A percentile compares a stretch with the other conserved stretches of the same genome.
Evolutionary conservation across 2,329 filamentous ascomycete genomes (phyloP).

Genomic region (Arthrobotrys entomopaga): DNA sequence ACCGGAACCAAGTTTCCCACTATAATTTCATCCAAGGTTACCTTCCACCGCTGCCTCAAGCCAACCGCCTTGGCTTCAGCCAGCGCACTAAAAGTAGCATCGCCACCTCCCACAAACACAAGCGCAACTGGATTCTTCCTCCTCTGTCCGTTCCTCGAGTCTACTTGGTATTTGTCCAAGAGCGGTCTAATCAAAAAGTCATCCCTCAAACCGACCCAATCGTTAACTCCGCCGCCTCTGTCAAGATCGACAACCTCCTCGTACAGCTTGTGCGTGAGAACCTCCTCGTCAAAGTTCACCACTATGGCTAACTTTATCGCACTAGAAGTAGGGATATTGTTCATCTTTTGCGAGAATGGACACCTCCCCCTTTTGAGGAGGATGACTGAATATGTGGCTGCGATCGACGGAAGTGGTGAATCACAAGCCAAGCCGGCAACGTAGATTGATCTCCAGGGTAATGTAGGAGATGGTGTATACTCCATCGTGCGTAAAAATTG

Average conservation of each 20-base stretch:
- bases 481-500: slow-evolving; percentile 28
- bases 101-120: slow-evolving; percentile 47
- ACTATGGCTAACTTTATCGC: slow-evolving; percentile 50
- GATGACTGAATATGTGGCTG: slow-evolving; percentile 43
- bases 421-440: slow-evolving; percentile 43
- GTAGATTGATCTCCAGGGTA: slow-evolving; percentile 41
- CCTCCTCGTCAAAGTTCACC: slow-evolving; percentile 39
- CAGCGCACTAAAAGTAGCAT: slow-evolving; percentile 34
- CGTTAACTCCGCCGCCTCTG: slow-evolving; percentile 44
- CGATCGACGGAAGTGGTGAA: slow-evolving; percentile 37
- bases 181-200: slow-evolving; percentile 44
- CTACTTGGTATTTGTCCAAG: slow-evolving; percentile 49
- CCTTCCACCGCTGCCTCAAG: slow-evolving; percentile 48
- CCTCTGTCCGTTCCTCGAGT: slow-evolving; percentile 49
- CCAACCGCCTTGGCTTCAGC: slow-evolving; percentile 46
- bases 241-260: slow-evolving; percentile 36
- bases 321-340: slow-evolving; percentile 43
- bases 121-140: slow-evolving; percentile 43
- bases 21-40: slow-evolving; percentile 30
- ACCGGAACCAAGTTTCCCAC: slow-evolving; percentile 49
- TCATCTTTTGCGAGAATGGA: slow-evolving; percentile 50
- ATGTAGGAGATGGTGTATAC: slow-evolving; percentile 36
- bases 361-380: slow-evolving; percentile 50
- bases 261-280: slow-evolving; percentile 19
- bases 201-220: slow-evolving; percentile 45